Percentiles rank a stretch among this genome's conserved stretches.
These are phyloP conservation scores for Diplodia mutila DNA, from an alignment of 2,329 filamentous ascomycete species.

Conservation along the genomic window DNA sequence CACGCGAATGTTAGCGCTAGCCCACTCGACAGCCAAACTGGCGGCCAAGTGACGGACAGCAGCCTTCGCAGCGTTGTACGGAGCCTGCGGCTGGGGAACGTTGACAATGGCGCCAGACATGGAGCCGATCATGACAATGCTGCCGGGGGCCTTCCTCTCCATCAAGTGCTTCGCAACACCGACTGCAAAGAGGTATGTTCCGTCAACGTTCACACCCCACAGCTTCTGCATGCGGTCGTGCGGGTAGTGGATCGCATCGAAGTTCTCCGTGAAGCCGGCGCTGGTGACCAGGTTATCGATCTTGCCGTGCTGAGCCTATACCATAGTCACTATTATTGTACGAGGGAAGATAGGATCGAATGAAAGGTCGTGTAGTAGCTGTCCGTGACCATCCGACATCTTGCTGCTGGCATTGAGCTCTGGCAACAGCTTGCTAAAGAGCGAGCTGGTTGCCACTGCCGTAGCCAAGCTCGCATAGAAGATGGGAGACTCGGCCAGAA, in stretches of 20 bases:
- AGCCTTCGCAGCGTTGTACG: conserved; percentile 92
- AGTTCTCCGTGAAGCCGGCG: conserved; percentile 97
- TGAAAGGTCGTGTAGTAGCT: not conserved
- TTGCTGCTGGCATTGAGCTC: not conserved
- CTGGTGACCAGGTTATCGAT: conserved; percentile 93
- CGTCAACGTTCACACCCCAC: conserved; percentile 91
- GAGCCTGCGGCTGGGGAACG: conserved; percentile 88
- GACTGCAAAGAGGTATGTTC: conserved; percentile 86
- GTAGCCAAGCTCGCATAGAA: not conserved
- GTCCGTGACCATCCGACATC: not conserved
- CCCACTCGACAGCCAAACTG: conserved; percentile 93
- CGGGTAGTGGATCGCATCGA: conserved; percentile 87
- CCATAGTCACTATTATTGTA: conserved; percentile 1
- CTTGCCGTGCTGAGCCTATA: conserved; percentile 66
- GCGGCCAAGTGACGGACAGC: conserved; percentile 86
- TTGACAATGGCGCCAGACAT: conserved; percentile 96
- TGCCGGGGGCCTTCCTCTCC: conserved; percentile 75
- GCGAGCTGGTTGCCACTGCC: not conserved
- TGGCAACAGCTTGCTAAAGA: not conserved
- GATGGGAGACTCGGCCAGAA: conserved; percentile 1
- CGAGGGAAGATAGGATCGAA: not conserved
- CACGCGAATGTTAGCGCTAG: conserved; percentile 81
- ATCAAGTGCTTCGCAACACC: conserved; percentile 87
- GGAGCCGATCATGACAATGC: conserved; percentile 92
- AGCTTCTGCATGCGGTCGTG: conserved; percentile 90